phyloP scores from a whole-genome alignment of 2,329 filamentous ascomycete genomes.

The Conoideocrella luteorostrata region DNA sequence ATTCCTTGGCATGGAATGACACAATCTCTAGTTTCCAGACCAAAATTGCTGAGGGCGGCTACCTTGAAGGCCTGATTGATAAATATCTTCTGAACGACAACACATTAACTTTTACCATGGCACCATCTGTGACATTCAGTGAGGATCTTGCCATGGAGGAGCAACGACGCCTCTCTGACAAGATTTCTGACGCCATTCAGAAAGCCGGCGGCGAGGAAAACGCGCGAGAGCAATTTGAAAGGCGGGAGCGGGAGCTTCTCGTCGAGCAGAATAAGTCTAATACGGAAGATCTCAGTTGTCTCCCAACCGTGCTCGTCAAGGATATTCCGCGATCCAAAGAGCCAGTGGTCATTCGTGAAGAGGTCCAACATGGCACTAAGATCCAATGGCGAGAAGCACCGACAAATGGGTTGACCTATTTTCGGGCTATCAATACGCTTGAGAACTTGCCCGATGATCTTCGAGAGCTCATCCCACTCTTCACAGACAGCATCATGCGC shows the following conservation, averaged over 20 bases:
- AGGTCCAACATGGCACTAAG: constrained; percentile 57
- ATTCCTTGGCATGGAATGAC: constrained; percentile 86
- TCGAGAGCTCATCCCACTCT: constrained; percentile 77
- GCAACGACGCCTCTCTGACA: constrained; percentile 61
- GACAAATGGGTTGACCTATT: constrained; percentile 94
- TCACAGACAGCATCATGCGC: constrained; percentile 88
- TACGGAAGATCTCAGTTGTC: constrained; percentile 75
- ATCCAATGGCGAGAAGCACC: constrained; percentile 89
- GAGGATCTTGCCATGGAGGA: constrained; percentile 73
- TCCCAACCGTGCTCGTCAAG: constrained; percentile 80
- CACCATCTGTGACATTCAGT: constrained; percentile 69
- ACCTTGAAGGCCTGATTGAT: constrained; percentile 77
- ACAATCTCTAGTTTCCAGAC: constrained; percentile 77
- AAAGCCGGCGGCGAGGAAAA: constrained; percentile 64
- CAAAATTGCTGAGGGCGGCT: constrained; percentile 66
- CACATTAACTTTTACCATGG: constrained; percentile 90
- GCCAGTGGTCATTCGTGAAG: constrained; percentile 51
- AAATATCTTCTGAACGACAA: constrained; percentile 88
- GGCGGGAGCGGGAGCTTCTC: constrained; percentile 73
- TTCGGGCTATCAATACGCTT: constrained; percentile 78
- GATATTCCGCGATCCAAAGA: constrained; percentile 82
- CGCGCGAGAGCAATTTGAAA: constrained; percentile 64
- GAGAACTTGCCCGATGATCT: constrained; percentile 78
- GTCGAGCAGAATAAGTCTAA: constrained; percentile 78
- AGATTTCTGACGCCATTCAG: constrained; percentile 64